Base-by-base conservation (phyloP, 331 rosid genomes). In the Rosa hybrid region DNA sequence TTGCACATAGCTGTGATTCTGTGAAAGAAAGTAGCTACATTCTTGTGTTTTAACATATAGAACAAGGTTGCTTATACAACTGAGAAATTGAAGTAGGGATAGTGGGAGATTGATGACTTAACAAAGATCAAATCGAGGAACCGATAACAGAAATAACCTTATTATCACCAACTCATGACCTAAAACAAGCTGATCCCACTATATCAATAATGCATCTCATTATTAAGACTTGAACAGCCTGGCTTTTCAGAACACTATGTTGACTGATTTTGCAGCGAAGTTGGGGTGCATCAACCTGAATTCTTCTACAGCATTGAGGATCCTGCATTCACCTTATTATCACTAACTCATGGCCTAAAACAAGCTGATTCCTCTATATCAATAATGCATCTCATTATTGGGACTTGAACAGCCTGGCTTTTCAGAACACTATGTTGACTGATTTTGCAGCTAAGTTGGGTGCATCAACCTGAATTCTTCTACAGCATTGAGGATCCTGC, bases 401-500 rank as follows among this genome's bases (percentile, higher is more conserved):
- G 68, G 68, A 62, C 68, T 62, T 74, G 25, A 56, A 54, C 62
- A 54, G 60, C 21, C 60, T 54, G 23, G 62, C 25, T 56, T 20
- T 56, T 73, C 20, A 5, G 64, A 73, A 53, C 17, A 53, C 27
- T 12, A 50, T 74, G 30, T 74, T 41, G 10, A 73, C 11, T 30
- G 2, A 25, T 18, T 44, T 44, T 21, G 42, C 4, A 2, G 56
- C 74, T 3, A n/a, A 70, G 41, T 62, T 25, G 68, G 68, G 38
- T 70, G 74, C 74, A 42, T 70, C 74, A 2, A 44, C 38, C 18
- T 70, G 74, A 70, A 70, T 23, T 23, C 34, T 70, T 51, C 77
- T 30, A 51, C 42, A 27, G 27, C 8, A 17, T 51, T 51, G 48
- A 63, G 42, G 69, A 63, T 63, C 69, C 23, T 63, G 69, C 42